Evolutionary conservation across 163 green algal genomes (phyloP).

Genomic region (Coccomyxa subellipsoidea): DNA sequence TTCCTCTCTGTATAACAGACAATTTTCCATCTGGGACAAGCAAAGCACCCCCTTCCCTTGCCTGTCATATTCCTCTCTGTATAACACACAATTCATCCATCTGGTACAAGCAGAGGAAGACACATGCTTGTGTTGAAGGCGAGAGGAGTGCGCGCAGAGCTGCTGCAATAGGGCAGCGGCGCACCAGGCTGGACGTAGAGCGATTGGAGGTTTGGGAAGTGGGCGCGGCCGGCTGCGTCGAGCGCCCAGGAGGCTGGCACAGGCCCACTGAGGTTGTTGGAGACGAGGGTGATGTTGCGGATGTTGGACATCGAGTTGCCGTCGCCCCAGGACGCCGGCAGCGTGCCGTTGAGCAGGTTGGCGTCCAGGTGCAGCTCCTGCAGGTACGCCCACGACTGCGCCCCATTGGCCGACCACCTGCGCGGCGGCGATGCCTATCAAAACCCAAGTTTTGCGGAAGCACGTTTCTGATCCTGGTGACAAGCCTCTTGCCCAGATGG

Average conservation of each 20-base stretch:
- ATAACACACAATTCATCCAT: too few species aligned
- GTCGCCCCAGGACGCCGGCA: background rate
- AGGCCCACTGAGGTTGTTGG: background rate
- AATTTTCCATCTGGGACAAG: too few species aligned
- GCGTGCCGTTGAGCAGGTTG: background rate
- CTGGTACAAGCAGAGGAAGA: too few species aligned
- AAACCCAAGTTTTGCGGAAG: too few species aligned
- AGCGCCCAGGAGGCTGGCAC: background rate
- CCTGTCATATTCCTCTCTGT: too few species aligned
- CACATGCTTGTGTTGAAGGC: too few species aligned
- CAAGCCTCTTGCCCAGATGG: background rate
- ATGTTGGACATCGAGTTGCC: background rate
- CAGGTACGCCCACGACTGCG: background rate
- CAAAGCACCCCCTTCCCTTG: too few species aligned
- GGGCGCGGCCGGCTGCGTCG: background rate
- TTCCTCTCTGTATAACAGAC: too few species aligned
- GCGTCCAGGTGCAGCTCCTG: constrained; percentile 2
- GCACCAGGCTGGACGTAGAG: background rate
- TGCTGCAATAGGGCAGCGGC: too few species aligned
- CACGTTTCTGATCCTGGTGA: too few species aligned
- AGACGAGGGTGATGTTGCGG: background rate
- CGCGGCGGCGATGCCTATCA: too few species aligned
- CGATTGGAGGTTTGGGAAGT: background rate
- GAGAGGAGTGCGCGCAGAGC: too few species aligned
- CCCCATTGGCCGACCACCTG: background rate